phyloP scores from a whole-genome alignment of 805 yeast genomes.

The Yarrowia hollandica region DNA sequence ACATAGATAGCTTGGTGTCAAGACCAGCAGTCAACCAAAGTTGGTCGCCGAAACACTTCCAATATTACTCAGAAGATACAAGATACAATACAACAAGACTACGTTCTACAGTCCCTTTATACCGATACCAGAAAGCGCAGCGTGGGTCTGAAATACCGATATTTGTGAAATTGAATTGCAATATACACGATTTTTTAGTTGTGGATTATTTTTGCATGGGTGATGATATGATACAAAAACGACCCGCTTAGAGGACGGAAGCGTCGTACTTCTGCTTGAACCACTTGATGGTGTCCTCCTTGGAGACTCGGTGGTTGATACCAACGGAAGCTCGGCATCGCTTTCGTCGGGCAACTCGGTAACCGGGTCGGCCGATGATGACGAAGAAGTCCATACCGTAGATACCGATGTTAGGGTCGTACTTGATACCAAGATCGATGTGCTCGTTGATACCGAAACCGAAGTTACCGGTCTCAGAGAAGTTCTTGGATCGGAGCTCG shows the following conservation, averaged over 20 bases:
- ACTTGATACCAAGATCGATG: slow-evolving; percentile 99
- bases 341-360: slow-evolving; percentile 94
- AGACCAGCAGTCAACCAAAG: too few species aligned
- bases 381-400: slow-evolving; percentile 99
- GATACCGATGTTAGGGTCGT: slow-evolving; percentile 99
- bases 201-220: neutral
- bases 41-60: too few species aligned
- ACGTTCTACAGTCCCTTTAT: slow-evolving; percentile 13
- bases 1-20: neutral
- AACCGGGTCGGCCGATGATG: slow-evolving; percentile 99
- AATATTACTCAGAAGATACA: neutral
- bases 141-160: slow-evolving; percentile 28
- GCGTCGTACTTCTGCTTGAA: slow-evolving; percentile 99
- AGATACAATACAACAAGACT: neutral
- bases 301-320: slow-evolving; percentile 85
- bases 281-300: slow-evolving; percentile 96
- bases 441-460: slow-evolving; percentile 99
- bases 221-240: slow-evolving; percentile 2
- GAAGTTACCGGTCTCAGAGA: slow-evolving; percentile 99
- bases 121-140: slow-evolving; percentile 26
- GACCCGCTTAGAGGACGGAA: slow-evolving; percentile 56
- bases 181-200: slow-evolving; percentile 24
- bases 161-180: slow-evolving; percentile 22
- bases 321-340: slow-evolving; percentile 87
- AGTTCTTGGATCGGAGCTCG: slow-evolving; percentile 92